Conservation (phyloP, 768 basidiomycete species). For the Cantharellus cinnabarinus region DNA sequence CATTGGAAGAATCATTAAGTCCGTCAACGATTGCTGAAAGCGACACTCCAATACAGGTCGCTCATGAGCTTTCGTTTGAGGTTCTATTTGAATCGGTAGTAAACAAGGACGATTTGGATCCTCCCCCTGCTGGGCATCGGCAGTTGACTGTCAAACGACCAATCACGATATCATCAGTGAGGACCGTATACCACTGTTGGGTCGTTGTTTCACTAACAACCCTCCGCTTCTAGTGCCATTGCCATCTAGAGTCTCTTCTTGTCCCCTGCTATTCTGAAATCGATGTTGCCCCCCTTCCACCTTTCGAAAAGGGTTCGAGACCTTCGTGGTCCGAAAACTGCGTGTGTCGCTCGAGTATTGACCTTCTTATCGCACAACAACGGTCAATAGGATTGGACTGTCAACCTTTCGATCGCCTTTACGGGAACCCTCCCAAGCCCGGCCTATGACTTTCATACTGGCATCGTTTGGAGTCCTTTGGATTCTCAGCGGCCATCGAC, state of each 20-base stretch:
- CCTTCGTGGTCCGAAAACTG: not conserved
- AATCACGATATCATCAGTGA: not conserved
- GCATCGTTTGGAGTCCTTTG: too few species aligned
- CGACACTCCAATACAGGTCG: constrained; percentile 4
- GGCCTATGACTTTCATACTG: too few species aligned
- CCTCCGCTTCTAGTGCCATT: not conserved
- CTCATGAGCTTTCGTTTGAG: constrained; percentile 2
- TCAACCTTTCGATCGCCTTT: too few species aligned
- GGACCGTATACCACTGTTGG: not conserved
- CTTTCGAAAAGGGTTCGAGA: too few species aligned
- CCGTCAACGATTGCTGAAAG: constrained; percentile 9
- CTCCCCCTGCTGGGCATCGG: not conserved
- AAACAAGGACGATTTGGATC: too few species aligned
- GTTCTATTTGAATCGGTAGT: not conserved
- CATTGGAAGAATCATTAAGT: constrained; percentile 9
- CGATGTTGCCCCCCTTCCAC: not conserved
- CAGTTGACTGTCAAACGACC: not conserved
- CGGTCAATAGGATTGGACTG: not conserved
- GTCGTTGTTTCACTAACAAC: not conserved
- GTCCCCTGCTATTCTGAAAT: not conserved
- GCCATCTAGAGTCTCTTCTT: not conserved
- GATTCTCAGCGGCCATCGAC: too few species aligned
- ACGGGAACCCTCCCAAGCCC: too few species aligned
- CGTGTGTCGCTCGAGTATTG: not conserved
- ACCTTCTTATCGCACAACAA: not conserved